Evolutionary conservation across 148 eudicot genomes (phyloP).

Genomic region (Limonium bicolor): DNA sequence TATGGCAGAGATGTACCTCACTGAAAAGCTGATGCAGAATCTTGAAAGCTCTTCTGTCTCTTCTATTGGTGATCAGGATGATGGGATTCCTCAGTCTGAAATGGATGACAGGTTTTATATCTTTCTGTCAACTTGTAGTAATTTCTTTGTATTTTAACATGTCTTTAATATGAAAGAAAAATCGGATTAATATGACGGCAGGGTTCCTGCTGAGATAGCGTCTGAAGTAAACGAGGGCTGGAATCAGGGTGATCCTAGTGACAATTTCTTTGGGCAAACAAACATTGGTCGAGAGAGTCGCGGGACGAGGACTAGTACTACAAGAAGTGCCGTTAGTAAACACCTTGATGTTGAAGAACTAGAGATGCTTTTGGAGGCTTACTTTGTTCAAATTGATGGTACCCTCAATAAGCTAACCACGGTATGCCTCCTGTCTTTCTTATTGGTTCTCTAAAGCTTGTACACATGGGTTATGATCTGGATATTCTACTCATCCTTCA

Average conservation of each 20-base stretch:
- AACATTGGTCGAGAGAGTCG: slow-evolving; percentile 42
- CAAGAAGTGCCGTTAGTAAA: slow-evolving; percentile 61
- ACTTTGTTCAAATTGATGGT: slow-evolving; percentile 95
- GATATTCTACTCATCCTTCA: too few relatives aligned
- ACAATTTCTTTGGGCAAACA: slow-evolving; percentile 27
- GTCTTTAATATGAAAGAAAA: background rate
- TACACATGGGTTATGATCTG: too few relatives aligned
- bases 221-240: slow-evolving; percentile 31
- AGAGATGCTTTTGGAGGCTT: slow-evolving; percentile 99
- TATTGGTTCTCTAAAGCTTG: too few relatives aligned
- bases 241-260: slow-evolving; percentile 25
- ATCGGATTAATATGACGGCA: slow-evolving; percentile 6
- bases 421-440: slow-evolving; percentile 21
- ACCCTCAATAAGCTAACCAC: slow-evolving; percentile 91
- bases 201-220: slow-evolving; percentile 41
- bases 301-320: slow-evolving; percentile 68
- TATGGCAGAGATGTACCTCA: slow-evolving; percentile 97
- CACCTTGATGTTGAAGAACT: slow-evolving; percentile 96
- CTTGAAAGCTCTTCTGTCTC: slow-evolving; percentile 52
- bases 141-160: slow-evolving; percentile 3
- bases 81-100: slow-evolving; percentile 33
- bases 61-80: slow-evolving; percentile 44
- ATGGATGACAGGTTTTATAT: slow-evolving; percentile 43
- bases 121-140: background rate
- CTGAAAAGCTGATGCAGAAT: slow-evolving; percentile 65